Evolutionary conservation across 1,139 yeast species (phyloP).

Genomic region (Diutina mesorugosa): DNA sequence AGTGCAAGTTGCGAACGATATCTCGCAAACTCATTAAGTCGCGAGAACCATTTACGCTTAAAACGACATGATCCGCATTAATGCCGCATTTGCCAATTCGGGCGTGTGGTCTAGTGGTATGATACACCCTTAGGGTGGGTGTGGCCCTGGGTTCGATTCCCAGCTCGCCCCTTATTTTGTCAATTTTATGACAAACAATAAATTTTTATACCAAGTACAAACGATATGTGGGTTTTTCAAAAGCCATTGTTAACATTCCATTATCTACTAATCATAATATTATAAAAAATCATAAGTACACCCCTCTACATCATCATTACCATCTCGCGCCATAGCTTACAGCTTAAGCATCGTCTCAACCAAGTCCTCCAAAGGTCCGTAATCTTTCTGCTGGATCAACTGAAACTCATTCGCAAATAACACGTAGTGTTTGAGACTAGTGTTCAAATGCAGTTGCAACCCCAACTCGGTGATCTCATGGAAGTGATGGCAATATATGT

Average conservation of each 20-base stretch:
- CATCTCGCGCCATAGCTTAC: neutral
- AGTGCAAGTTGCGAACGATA: too few relatives aligned
- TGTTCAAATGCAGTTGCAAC: slow-evolving; percentile 82
- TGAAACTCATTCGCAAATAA: slow-evolving; percentile 76
- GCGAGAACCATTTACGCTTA: too few relatives aligned
- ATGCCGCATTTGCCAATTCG: neutral
- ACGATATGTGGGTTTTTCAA: neutral
- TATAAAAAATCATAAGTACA: neutral
- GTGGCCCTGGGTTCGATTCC: neutral
- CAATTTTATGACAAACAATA: too few relatives aligned
- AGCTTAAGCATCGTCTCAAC: slow-evolving; percentile 52
- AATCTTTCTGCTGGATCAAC: slow-evolving; percentile 66
- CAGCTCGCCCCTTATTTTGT: neutral
- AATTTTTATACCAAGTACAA: neutral
- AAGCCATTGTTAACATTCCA: neutral
- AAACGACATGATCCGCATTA: too few relatives aligned
- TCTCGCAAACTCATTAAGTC: too few relatives aligned
- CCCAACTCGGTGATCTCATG: slow-evolving; percentile 90
- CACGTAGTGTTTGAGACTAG: slow-evolving; percentile 89
- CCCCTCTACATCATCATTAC: neutral
- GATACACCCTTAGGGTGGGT: neutral
- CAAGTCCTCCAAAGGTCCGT: slow-evolving; percentile 83
- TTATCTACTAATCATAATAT: neutral
- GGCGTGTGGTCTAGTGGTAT: neutral
- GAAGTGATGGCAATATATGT: slow-evolving; percentile 93